A percentile compares a stretch with the other conserved stretches of the same genome.
phyloP scores from a whole-genome alignment of 2,329 filamentous ascomycete species.

The Epichloe gansuensis region DNA sequence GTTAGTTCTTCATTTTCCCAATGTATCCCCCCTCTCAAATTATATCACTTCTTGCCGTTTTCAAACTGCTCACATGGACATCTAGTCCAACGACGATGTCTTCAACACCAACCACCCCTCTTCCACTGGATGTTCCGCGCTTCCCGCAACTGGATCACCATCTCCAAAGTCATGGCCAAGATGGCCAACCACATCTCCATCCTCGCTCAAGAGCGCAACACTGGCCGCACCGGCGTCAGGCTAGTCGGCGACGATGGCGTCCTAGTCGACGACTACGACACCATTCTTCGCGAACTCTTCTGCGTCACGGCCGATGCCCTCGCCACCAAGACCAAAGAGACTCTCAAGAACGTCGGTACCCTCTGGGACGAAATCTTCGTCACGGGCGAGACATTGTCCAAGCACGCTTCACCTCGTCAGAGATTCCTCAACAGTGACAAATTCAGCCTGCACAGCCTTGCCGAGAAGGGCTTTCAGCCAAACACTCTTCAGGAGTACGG shows the following conservation, averaged over 20 bases:
- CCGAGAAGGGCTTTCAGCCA: conserved; percentile 27
- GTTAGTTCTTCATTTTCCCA: conserved; percentile 20
- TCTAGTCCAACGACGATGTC: conserved; percentile 37
- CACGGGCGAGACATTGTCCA: conserved; percentile 35
- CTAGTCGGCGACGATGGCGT: conserved; percentile 42
- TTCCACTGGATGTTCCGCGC: conserved; percentile 84
- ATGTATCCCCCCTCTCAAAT: neutral
- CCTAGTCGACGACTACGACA: conserved; percentile 56
- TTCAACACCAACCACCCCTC: conserved; percentile 65
- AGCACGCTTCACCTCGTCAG: neutral
- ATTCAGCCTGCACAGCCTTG: conserved; percentile 20
- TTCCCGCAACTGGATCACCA: conserved; percentile 61
- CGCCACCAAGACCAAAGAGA: conserved; percentile 51
- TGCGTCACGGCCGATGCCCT: conserved; percentile 68
- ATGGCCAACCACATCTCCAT: conserved; percentile 61
- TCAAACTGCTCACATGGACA: neutral
- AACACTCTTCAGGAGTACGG: conserved; percentile 33
- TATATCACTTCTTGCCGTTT: too few species aligned
- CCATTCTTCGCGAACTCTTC: conserved; percentile 72
- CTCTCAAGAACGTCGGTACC: conserved; percentile 51
- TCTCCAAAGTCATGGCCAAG: conserved; percentile 54
- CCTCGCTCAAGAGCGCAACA: conserved; percentile 31
- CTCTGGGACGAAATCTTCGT: conserved; percentile 66
- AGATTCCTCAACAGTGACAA: conserved; percentile 9
- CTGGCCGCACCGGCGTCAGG: conserved; percentile 24